Percentiles rank a stretch among this genome's conserved stretches.
Evolutionary conservation across 257 asterid species (phyloP).

Genomic region (Solanum clarkiae): DNA sequence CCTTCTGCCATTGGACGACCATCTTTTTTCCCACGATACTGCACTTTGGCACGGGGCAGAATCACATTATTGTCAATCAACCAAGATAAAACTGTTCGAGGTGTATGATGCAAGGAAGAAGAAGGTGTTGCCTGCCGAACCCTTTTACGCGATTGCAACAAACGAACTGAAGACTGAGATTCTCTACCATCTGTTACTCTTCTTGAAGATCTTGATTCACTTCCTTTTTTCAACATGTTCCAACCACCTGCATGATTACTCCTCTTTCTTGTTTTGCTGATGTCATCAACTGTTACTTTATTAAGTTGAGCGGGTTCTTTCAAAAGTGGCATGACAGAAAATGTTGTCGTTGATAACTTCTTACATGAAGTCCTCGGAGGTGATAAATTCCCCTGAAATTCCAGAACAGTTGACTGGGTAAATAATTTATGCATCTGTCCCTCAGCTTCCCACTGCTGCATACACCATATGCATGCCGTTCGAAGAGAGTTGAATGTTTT

Average conservation of each 20-base stretch:
- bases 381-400: background rate
- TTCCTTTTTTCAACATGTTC: conserved; percentile 17
- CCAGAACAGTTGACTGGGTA: conserved; percentile 7
- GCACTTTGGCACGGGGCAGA: conserved; percentile 46
- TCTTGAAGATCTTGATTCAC: conserved; percentile 5
- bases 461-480: conserved; percentile 29
- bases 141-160: conserved; percentile 38
- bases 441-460: background rate
- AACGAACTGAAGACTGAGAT: conserved; percentile 22
- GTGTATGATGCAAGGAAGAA: conserved; percentile 35
- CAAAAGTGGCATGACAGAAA: conserved; percentile 4
- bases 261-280: conserved; percentile 14
- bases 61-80: conserved; percentile 58
- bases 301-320: conserved; percentile 12
- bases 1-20: conserved; percentile 35
- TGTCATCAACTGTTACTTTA: conserved; percentile 5
- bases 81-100: conserved; percentile 59
- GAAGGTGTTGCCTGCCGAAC: conserved; percentile 16
- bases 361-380: background rate
- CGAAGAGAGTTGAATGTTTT: conserved; percentile 19
- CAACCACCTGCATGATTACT: conserved; percentile 12
- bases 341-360: conserved; percentile 4
- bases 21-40: conserved; percentile 21
- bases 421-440: background rate
- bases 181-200: conserved; percentile 8